Evolutionary conservation across 257 asterid genomes (phyloP).

Genomic region (Eustoma russellianum): DNA sequence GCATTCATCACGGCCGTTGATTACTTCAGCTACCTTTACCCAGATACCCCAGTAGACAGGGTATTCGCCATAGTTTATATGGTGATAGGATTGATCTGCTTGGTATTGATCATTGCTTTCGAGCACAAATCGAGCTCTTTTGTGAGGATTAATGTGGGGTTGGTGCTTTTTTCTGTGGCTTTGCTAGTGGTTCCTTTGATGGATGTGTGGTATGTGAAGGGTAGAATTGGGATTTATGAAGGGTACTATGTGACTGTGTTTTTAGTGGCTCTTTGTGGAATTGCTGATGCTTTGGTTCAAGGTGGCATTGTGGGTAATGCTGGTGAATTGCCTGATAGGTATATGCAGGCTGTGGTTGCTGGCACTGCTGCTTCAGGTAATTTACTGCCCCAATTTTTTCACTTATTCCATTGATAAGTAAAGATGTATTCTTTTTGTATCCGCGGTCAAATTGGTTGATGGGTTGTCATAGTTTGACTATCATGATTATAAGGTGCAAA

Average conservation of each 20-base stretch:
- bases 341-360: conserved; percentile 89
- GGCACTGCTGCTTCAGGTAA: conserved; percentile 97
- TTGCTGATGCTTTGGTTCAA: conserved; percentile 89
- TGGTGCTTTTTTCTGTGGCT: conserved; percentile 44
- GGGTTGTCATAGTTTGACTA: too few relatives aligned
- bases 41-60: conserved; percentile 68
- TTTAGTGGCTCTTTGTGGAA: conserved; percentile 51
- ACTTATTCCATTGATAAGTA: too few relatives aligned
- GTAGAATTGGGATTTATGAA: conserved; percentile 55
- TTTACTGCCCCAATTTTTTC: background rate
- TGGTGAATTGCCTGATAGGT: conserved; percentile 83
- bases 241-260: conserved; percentile 58
- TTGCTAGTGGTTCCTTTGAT: conserved; percentile 63
- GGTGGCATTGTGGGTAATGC: conserved; percentile 86
- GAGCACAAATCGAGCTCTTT: conserved; percentile 46
- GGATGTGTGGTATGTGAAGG: conserved; percentile 65
- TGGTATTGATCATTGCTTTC: conserved; percentile 47
- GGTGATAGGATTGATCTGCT: conserved; percentile 41
- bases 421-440: too few relatives aligned
- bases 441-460: too few relatives aligned
- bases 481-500: too few relatives aligned
- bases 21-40: conserved; percentile 81
- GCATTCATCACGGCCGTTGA: conserved; percentile 98
- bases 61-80: conserved; percentile 63
- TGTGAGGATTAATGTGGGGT: conserved; percentile 60